phyloP scores from a whole-genome alignment of 164 flowering plant species.

The Brasenia schreberi region DNA sequence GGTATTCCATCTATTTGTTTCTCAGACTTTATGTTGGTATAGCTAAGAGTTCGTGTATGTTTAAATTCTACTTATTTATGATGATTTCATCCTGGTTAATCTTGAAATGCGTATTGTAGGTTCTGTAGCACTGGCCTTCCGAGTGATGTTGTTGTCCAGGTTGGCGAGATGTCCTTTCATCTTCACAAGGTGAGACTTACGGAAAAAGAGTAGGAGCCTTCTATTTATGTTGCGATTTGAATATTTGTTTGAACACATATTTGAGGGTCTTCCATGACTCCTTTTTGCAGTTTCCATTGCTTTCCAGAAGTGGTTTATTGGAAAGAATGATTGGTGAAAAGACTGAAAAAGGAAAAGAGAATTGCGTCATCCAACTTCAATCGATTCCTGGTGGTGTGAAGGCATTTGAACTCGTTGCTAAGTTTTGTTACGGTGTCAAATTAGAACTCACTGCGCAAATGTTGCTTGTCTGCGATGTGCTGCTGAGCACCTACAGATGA shows the following conservation, averaged over 20 bases:
- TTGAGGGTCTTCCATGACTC: neutral
- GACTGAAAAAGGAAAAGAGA: constrained; percentile 43
- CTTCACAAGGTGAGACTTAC: constrained; percentile 68
- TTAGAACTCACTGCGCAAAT: constrained; percentile 84
- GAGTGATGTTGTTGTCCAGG: constrained; percentile 82
- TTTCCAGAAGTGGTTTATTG: constrained; percentile 78
- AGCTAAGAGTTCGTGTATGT: neutral
- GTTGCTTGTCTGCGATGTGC: constrained; percentile 81
- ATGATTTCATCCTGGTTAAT: neutral
- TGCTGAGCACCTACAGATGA: constrained; percentile 80
- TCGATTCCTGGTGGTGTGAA: constrained; percentile 78
- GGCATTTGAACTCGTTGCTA: constrained; percentile 81
- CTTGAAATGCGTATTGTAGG: constrained; percentile 25
- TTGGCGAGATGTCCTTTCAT: constrained; percentile 90
- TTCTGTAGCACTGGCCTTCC: constrained; percentile 95
- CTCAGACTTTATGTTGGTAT: neutral
- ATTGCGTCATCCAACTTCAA: constrained; percentile 36
- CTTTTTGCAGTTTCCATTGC: constrained; percentile 72
- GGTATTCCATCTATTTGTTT: neutral
- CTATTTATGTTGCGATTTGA: no score
- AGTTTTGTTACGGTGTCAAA: constrained; percentile 90
- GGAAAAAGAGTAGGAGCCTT: neutral
- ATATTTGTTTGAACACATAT: neutral
- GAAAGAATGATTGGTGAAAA: constrained; percentile 66
- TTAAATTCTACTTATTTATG: neutral